Evolutionary conservation across 148 eudicot species (phyloP), one percentile per base, ranked within the genome.

Genomic region (Fagopyrum homotropicum): DNA sequence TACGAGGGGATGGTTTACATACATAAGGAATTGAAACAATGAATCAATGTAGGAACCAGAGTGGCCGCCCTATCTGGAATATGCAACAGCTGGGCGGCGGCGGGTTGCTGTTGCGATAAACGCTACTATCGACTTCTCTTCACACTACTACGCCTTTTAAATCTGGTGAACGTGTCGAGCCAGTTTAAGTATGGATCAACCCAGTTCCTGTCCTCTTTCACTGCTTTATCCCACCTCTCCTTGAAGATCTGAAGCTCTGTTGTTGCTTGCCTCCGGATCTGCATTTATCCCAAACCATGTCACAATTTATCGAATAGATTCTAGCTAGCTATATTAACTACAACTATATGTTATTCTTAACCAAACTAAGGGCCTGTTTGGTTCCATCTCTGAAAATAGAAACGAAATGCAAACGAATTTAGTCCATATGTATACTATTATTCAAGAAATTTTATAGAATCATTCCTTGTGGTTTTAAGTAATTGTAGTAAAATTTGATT

Each of bases 241-340:
- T 83, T 83, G 76, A 89, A 89, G 29, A 75, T 80, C 69, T 75
- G 81, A 9, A 89, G 90, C 84, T 89, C 93, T 4, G 75, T 66
- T 26, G 90, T 82, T 5, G 93, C 84, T 76, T 87, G 89, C 76
- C 93, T 85, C 75, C 93, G 78, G 63, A 87, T 83, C 93, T 89
- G 86, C 69, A 72, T 61, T 35, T 71, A 45, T 46, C 61, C 12
- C 69, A 75, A 43, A 14, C 71, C 46, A 60, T 5, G 26, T 56
- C 9, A 19, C 61, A 56, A 7, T 56, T 56, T 55, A 4, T 17
- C 60, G 4, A 3, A 26, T 16, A 55, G 7, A 55, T 55, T 8
- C 60, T 6, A 55, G 22, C 6, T 57, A 52, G 56, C 56, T 11
- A 22, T 22, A 22, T 22, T 22, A 22, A 22, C 26, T 22, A 22